Conservation (phyloP, 2,329 filamentous ascomycete species). For the Ceratocystis colombiana region DNA sequence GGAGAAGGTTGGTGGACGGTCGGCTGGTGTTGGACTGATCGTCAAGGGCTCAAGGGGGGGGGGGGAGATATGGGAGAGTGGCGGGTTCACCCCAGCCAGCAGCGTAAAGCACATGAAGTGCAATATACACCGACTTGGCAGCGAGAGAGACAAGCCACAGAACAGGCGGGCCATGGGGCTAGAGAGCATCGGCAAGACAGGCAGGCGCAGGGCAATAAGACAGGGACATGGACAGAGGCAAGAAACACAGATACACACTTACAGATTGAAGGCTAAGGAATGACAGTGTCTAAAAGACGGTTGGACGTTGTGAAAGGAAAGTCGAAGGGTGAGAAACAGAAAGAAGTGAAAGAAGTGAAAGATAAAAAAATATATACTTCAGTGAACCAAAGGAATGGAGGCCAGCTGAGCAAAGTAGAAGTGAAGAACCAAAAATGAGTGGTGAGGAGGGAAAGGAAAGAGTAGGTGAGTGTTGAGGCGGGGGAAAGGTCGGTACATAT, state of each 20-base stretch:
- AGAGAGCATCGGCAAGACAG: background rate
- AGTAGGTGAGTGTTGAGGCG: background rate
- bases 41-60: background rate
- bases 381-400: slow-evolving; percentile 22
- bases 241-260: slow-evolving; percentile 11
- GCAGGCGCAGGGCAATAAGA: background rate
- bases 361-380: slow-evolving; percentile 17
- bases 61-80: background rate
- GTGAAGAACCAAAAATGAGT: slow-evolving; percentile 20
- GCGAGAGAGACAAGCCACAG: background rate
- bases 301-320: slow-evolving; percentile 5
- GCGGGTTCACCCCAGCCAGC: background rate
- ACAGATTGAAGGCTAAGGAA: slow-evolving; percentile 22
- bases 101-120: background rate
- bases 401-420: slow-evolving; percentile 19
- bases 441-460: slow-evolving; percentile 14
- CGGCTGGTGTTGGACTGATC: slow-evolving; percentile 10
- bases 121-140: background rate
- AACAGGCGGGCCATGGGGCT: background rate
- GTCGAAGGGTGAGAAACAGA: slow-evolving; percentile 12
- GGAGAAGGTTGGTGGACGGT: background rate
- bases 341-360: slow-evolving; percentile 17
- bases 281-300: slow-evolving; percentile 19
- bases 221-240: background rate
- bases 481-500: slow-evolving; percentile 4